phyloP scores from a whole-genome alignment of 208 protist genomes.

The Kentomonas sorsogonicus region DNA sequence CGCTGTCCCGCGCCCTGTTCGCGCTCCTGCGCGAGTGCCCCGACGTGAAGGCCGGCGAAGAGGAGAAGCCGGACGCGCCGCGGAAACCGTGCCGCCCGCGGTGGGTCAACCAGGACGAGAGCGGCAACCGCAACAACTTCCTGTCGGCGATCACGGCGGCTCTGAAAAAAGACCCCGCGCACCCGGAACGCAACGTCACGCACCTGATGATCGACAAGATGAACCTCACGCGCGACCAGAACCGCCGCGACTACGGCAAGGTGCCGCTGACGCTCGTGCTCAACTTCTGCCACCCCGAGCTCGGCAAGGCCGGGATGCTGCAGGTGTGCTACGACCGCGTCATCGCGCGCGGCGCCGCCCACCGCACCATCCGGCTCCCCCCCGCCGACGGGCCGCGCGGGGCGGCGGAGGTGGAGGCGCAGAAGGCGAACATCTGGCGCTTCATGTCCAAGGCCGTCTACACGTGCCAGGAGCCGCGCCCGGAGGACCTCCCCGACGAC shows the following conservation, averaged over 20 bases:
- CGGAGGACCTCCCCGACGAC: constrained; percentile 4
- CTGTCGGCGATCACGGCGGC: constrained; percentile 11
- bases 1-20: constrained; percentile 40
- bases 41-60: constrained; percentile 47
- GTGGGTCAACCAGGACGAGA: constrained; percentile 76
- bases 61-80: background rate
- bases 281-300: constrained; percentile 40
- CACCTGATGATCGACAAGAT: constrained; percentile 73
- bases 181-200: constrained; percentile 15
- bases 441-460: constrained; percentile 24
- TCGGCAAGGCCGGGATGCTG: constrained; percentile 20
- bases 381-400: background rate
- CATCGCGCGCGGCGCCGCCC: constrained; percentile 26
- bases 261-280: constrained; percentile 25
- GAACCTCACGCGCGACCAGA: constrained; percentile 62
- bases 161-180: constrained; percentile 22
- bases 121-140: constrained; percentile 32
- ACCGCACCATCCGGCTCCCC: constrained; percentile 37
- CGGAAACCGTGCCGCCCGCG: constrained; percentile 15
- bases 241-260: constrained; percentile 35
- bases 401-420: constrained; percentile 7
- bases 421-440: constrained; percentile 15
- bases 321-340: constrained; percentile 36
- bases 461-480: constrained; percentile 19
- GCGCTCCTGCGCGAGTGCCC: constrained; percentile 26